These are phyloP conservation scores for Mycocentrospora acerina DNA, from an alignment of 2,329 filamentous ascomycete species.

Conservation along the genomic window DNA sequence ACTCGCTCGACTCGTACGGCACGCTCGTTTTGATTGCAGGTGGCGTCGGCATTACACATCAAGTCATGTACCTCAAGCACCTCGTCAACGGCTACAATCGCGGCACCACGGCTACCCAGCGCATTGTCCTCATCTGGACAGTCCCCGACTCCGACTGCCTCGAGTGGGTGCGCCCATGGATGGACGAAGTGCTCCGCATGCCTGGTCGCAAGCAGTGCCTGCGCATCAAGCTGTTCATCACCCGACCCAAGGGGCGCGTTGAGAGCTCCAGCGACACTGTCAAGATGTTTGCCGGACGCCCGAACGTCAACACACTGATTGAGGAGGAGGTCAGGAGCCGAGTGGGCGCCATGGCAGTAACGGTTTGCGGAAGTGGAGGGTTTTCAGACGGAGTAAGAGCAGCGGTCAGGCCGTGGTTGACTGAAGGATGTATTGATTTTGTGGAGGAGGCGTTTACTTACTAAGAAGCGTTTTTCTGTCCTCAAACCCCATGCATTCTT, in stretches of 20 bases:
- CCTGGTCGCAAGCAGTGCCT: slow-evolving; percentile 61
- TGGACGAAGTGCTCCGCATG: slow-evolving; percentile 64
- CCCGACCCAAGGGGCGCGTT: slow-evolving; percentile 59
- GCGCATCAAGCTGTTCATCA: slow-evolving; percentile 63
- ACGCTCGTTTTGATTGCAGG: slow-evolving; percentile 78
- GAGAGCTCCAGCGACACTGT: slow-evolving; percentile 60
- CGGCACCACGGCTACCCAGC: slow-evolving; percentile 69
- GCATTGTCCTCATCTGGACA: slow-evolving; percentile 74
- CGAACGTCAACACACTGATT: slow-evolving; percentile 57
- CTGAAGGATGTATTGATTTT: slow-evolving; percentile 60
- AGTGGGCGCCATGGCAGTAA: slow-evolving; percentile 62
- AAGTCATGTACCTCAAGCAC: slow-evolving; percentile 72
- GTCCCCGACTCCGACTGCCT: slow-evolving; percentile 70
- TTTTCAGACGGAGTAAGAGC: slow-evolving; percentile 63
- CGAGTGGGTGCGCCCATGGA: slow-evolving; percentile 65
- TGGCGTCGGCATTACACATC: slow-evolving; percentile 79
- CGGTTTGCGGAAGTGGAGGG: slow-evolving; percentile 63
- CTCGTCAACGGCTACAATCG: slow-evolving; percentile 69
- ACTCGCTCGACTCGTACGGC: slow-evolving; percentile 72
- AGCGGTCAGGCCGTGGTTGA: slow-evolving; percentile 54
- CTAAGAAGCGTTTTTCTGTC: slow-evolving; percentile 32
- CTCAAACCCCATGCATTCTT: not conserved
- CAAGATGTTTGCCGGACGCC: slow-evolving; percentile 63
- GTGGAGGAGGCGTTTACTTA: slow-evolving; percentile 68
- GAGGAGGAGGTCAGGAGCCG: slow-evolving; percentile 58